These are phyloP conservation scores for Saksenaea oblongispora DNA, from an alignment of 371 early-diverging fungal genomes.

Conservation along the genomic window DNA sequence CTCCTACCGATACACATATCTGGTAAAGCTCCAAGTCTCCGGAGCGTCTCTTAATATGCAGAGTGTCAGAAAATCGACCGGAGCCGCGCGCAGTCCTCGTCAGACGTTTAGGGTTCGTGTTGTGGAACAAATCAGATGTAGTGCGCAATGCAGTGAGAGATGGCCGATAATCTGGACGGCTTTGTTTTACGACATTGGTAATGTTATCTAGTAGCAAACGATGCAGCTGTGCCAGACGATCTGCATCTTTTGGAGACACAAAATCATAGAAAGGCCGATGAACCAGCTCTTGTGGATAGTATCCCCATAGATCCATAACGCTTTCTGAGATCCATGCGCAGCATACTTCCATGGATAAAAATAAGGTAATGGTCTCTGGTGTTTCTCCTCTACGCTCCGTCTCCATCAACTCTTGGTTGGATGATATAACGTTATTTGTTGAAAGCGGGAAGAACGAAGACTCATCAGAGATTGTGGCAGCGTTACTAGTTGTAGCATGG, in stretches of 20 bases:
- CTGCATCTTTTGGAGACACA: constrained; percentile 36
- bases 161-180: constrained; percentile 11
- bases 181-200: constrained; percentile 25
- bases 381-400: background rate
- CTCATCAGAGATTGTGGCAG: constrained; percentile 8
- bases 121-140: constrained; percentile 32
- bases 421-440: too few relatives aligned
- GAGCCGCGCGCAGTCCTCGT: constrained; percentile 25
- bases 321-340: constrained; percentile 58
- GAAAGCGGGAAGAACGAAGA: too few relatives aligned
- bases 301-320: constrained; percentile 46
- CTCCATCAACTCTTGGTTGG: background rate
- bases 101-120: constrained; percentile 31
- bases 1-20: constrained; percentile 47
- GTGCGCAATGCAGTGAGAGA: constrained; percentile 39
- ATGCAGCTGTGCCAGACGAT: constrained; percentile 40
- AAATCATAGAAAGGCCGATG: constrained; percentile 53
- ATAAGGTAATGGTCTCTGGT: constrained; percentile 28
- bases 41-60: constrained; percentile 37
- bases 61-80: constrained; percentile 42
- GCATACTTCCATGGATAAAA: constrained; percentile 50
- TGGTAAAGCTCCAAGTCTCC: constrained; percentile 43
- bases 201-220: constrained; percentile 42
- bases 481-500: background rate
- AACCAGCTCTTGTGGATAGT: constrained; percentile 52